Evolutionary conservation across 257 asterid genomes (phyloP).

Genomic region (Solanum boliviense): DNA sequence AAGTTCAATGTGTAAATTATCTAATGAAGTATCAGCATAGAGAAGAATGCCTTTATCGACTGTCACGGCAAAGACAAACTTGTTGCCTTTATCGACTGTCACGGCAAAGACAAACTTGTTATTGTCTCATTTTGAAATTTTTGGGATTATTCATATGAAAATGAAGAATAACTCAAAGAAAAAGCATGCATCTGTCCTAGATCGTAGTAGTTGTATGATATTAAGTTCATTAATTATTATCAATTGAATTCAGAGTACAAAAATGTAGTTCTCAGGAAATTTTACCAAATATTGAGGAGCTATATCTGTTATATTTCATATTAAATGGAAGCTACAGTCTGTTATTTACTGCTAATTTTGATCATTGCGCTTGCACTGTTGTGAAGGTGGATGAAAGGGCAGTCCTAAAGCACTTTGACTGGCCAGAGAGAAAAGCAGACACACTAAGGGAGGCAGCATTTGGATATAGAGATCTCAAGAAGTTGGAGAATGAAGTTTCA

Average conservation of each 20-base stretch:
- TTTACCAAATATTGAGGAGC: background rate
- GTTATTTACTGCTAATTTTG: background rate
- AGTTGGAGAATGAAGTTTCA: conserved; percentile 57
- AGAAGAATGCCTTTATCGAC: background rate
- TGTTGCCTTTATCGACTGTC: background rate
- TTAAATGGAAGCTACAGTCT: background rate
- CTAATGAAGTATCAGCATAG: background rate
- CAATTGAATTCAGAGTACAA: background rate
- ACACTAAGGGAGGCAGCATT: conserved; percentile 84
- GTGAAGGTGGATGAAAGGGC: conserved; percentile 89
- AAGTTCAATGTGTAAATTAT: conserved; percentile 10
- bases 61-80: background rate
- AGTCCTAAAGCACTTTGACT: conserved; percentile 83
- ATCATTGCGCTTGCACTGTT: conserved; percentile 1
- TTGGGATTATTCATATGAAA: background rate
- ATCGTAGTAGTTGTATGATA: background rate
- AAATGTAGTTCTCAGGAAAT: background rate
- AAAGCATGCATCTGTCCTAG: background rate
- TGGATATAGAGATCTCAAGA: conserved; percentile 72
- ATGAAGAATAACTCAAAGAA: background rate
- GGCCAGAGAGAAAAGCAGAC: conserved; percentile 96
- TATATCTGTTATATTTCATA: background rate
- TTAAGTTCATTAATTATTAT: background rate
- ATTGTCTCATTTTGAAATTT: background rate
- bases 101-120: background rate